These are phyloP conservation scores for Rhodotorula kratochvilovae DNA, from an alignment of 768 basidiomycete genomes.

Conservation along the genomic window DNA sequence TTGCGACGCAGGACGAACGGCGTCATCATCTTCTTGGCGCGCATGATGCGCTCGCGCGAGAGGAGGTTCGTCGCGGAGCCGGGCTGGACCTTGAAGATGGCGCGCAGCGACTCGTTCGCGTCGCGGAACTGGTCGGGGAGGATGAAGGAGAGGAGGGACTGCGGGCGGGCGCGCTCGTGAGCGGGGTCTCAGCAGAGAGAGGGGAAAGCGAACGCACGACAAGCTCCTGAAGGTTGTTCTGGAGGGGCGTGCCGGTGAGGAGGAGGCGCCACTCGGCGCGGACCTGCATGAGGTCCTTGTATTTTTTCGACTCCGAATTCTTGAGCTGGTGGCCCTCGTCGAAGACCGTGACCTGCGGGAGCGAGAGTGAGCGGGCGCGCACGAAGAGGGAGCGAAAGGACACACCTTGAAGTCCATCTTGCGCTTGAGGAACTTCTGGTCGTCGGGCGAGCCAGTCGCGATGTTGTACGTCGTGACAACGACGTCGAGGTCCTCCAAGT, in stretches of 20 bases:
- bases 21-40: constrained; percentile 99
- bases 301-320: constrained; percentile 95
- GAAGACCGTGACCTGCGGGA: constrained; percentile 74
- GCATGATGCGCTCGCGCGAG: constrained; percentile 83
- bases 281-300: constrained; percentile 78
- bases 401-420: constrained; percentile 88
- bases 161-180: neutral
- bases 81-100: constrained; percentile 90
- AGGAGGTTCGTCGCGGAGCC: constrained; percentile 81
- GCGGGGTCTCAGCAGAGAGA: neutral
- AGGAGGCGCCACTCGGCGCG: constrained; percentile 83
- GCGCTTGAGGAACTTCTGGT: constrained; percentile 82
- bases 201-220: constrained; percentile 46
- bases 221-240: constrained; percentile 54
- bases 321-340: constrained; percentile 97
- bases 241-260: constrained; percentile 90
- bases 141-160: constrained; percentile 98
- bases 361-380: neutral
- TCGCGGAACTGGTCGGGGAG: constrained; percentile 82
- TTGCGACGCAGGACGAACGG: constrained; percentile 95
- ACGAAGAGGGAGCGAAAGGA: constrained; percentile 16
- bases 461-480: constrained; percentile 94
- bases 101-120: constrained; percentile 68
- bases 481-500: constrained; percentile 71
- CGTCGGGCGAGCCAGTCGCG: constrained; percentile 77